These are phyloP conservation scores for Nakazawaea peltata DNA, from an alignment of 805 yeast genomes.

Conservation along the genomic window DNA sequence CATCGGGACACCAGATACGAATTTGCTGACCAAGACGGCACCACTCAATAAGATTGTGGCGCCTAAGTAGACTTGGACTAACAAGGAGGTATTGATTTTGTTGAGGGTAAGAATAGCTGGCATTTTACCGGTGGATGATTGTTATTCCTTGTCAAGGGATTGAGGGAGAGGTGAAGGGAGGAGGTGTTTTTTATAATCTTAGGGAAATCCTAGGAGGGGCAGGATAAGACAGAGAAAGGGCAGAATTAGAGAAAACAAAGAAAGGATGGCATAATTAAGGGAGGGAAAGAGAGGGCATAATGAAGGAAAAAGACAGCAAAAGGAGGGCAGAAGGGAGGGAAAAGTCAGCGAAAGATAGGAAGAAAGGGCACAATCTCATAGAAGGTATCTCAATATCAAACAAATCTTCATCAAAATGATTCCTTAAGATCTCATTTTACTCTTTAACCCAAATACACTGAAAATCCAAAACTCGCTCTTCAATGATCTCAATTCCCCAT, in stretches of 20 bases:
- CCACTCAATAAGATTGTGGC: not conserved
- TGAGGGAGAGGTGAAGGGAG: not conserved
- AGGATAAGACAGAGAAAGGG: too few relatives aligned
- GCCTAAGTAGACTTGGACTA: not conserved
- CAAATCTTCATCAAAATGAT: too few relatives aligned
- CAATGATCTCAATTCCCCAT: too few relatives aligned
- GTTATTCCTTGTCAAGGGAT: too few relatives aligned
- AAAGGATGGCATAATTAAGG: too few relatives aligned
- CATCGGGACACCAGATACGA: not conserved
- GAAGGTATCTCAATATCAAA: not conserved
- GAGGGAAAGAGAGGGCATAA: not conserved
- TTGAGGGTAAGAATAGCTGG: slow-evolving; percentile 4
- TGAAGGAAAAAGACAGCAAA: slow-evolving; percentile 10
- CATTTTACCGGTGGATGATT: too few relatives aligned
- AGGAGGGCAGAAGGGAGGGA: slow-evolving; percentile 7
- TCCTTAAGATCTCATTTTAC: too few relatives aligned
- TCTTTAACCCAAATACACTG: too few relatives aligned
- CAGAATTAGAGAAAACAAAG: too few relatives aligned
- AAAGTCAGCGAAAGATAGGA: slow-evolving; percentile 17
- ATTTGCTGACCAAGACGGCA: not conserved
- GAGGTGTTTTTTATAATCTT: too few relatives aligned
- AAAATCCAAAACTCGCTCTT: too few relatives aligned
- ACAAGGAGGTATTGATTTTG: not conserved
- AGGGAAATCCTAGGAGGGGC: too few relatives aligned
- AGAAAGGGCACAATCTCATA: slow-evolving; percentile 22